Percentiles rank a stretch among this genome's conserved stretches.
These are phyloP conservation scores for Chlorella sp. DNA, from an alignment of 139 green algal species.

Conservation along the genomic window DNA sequence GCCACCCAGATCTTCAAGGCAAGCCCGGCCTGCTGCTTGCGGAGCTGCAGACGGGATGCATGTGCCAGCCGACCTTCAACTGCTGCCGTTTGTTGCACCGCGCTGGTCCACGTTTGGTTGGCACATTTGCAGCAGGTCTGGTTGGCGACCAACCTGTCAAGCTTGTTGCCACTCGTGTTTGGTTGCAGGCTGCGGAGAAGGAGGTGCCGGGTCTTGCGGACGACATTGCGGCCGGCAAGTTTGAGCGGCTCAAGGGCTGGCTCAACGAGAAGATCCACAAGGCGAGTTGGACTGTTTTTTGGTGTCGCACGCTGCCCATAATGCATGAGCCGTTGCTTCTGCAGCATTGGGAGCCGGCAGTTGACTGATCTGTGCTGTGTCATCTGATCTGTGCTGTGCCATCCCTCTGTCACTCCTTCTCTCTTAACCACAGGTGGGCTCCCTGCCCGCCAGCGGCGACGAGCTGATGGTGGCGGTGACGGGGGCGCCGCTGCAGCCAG, in stretches of 20 bases:
- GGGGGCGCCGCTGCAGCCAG: constrained; percentile 72
- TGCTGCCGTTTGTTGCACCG: no score
- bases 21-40: no score
- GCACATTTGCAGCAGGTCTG: no score
- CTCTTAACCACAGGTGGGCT: constrained; percentile 51
- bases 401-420: background rate
- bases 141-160: no score
- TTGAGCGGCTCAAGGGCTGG: constrained; percentile 76
- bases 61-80: no score
- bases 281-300: no score
- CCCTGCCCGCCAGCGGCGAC: constrained; percentile 76
- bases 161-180: no score
- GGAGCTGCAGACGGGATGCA: no score
- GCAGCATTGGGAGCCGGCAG: background rate
- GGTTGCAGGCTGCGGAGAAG: constrained; percentile 52
- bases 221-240: constrained; percentile 77
- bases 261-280: constrained; percentile 85
- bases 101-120: no score
- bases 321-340: no score
- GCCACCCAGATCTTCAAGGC: constrained; percentile 72
- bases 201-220: constrained; percentile 72
- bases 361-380: background rate
- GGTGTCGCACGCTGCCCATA: no score
- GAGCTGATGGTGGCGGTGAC: constrained; percentile 82
- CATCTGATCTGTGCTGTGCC: background rate